Conservation (phyloP, 495 filamentous ascomycete genomes). For the Aspergillus steynii region DNA sequence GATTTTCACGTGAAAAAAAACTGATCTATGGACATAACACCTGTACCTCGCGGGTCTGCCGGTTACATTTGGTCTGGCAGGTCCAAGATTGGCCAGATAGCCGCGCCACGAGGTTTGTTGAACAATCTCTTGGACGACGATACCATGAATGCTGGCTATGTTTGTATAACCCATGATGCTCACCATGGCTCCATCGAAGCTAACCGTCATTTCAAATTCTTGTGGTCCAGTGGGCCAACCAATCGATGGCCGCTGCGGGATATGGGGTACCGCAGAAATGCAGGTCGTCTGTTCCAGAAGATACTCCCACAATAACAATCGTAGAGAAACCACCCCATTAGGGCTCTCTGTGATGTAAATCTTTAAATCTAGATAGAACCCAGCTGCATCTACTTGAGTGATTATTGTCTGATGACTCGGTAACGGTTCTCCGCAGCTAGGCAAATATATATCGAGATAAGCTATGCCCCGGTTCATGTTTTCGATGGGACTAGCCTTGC, state of each 20-base stretch:
- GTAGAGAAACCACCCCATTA: not conserved
- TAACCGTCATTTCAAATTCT: not conserved
- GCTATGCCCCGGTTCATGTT: not conserved
- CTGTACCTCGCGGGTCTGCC: too few species aligned
- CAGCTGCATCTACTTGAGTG: not conserved
- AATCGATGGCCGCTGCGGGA: slow-evolving; percentile 1
- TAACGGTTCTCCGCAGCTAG: not conserved
- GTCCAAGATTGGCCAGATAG: too few species aligned
- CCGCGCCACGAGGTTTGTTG: too few species aligned
- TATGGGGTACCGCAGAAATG: not conserved
- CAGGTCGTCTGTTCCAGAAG: not conserved
- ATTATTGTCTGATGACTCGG: not conserved
- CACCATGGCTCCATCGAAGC: too few species aligned
- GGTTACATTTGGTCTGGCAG: too few species aligned
- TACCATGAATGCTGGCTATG: too few species aligned
- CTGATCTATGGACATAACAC: too few species aligned
- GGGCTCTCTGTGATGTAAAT: not conserved
- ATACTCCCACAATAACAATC: not conserved
- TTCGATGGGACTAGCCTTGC: not conserved
- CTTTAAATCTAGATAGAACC: not conserved
- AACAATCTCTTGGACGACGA: too few species aligned
- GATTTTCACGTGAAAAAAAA: too few species aligned
- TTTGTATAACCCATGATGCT: too few species aligned
- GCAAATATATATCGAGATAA: not conserved
- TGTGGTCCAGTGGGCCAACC: not conserved